Evolutionary conservation across 2,329 filamentous ascomycete genomes (phyloP), one percentile per base, ranked within the genome.

Genomic region (Apiospora phragmitis): DNA sequence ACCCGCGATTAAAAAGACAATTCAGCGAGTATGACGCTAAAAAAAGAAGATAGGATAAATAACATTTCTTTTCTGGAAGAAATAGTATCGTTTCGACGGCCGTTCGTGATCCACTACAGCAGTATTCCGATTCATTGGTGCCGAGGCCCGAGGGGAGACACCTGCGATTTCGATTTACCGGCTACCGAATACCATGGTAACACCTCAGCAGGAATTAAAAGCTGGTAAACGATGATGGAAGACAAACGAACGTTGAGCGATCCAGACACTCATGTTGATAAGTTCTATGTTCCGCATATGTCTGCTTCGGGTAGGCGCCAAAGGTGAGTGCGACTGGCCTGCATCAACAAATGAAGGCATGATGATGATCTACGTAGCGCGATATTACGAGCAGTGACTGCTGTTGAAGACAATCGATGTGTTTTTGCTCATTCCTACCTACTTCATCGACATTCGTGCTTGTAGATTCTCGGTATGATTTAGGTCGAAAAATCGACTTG

Each of bases 11-110:
- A 45, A 21, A 18, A n/a, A 21, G 8, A 8, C 43, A 1, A 8
- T 1, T 9, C 9, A n/a, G 6, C 6, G 9, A n/a, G 21, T 21
- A 21, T 21, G 1, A n/a, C 18, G 1, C 2, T 9, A n/a, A 9
- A 47, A 47, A 9, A n/a, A 8, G 21, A 47, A 47, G 9, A 2
- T 9, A 8, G 1, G 38, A 12, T 41, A 12, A 41, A 41, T 12
- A 12, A 12, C 38, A 41, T 12, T 47, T n/a, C 21, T 9, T n/a
- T 2, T 11, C 9, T n/a, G 43, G 9, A 47, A n/a, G 21, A n/a
- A 9, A n/a, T 8, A 8, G 21, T 47, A 8, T 8, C 5, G 43
- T 0, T 47, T 21, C 21, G 7, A n/a, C n/a, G 43, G 43, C 8
- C 43, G 9, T 9, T 11, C 18, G 0, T 8, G 4, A n/a, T 47